Base-by-base conservation (phyloP, 2,329 filamentous ascomycete species). In the Colletotrichum sp. region DNA sequence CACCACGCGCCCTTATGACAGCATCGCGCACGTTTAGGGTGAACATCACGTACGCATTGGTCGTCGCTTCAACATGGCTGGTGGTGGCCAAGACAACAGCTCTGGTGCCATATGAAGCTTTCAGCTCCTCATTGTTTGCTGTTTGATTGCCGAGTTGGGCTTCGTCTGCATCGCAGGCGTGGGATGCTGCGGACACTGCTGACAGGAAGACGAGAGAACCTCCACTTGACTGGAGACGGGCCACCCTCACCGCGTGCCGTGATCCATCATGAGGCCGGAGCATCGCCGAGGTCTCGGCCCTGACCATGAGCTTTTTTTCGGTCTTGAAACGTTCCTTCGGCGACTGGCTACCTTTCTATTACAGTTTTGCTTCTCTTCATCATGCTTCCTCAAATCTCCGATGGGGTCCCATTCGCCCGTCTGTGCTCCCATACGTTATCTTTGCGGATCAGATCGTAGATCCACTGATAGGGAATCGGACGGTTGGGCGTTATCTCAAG, bases 401-500 rank as follows among this genome's bases (percentile, higher is more conserved):
- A 65, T 52, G 24, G 24, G 15, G 15, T 32, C 44, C 59, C 34
- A 69, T 74, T 76, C 65, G 62, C 30, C 69, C 72, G 59, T 66
- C 70, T 64, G 73, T 76, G 64, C 69, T 75, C 49, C 16, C 63
- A 66, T 63, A 63, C 44, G 44, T 52, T 75, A 75, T 75, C 72
- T 76, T 49, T 60, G 70, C 65, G 74, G 65, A 69, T 74, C 70
- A 74, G 74, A 76, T 76, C 74, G 74, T 76, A 69, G 75, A 75
- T 71, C 75, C 72, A 77, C 71, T 75, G 75, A 77, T 77, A 77
- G 75, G 59, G 55, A 30, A 68, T 65, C 16, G n/a, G 59, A 52
- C 21, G 49, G 21, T 52, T 55, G 39, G 60, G 13, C 66, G 36
- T 77, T 77, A 77, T 77, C 75, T 77, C 60, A 64, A 65, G 49